Evolutionary conservation across 495 filamentous ascomycete genomes (phyloP), one percentile per base, ranked within the genome.

Genomic region (Stereocaulon alpinum): DNA sequence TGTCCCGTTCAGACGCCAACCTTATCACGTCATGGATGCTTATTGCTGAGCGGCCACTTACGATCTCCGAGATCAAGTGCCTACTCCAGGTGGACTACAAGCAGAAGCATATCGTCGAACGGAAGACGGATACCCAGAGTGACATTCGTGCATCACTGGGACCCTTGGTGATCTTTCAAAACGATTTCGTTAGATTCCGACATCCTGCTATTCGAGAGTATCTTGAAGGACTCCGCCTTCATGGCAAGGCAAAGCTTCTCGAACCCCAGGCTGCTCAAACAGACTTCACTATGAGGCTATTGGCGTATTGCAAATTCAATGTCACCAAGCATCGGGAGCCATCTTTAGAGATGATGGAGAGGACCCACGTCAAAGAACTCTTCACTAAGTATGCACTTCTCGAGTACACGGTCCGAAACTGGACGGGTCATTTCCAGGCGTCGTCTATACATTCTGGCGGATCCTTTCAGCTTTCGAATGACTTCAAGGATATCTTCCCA

Each of bases 371-470:
- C n/a, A 72, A 79, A 29, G 66, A 73, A 5, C 66, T 74, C 0
- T 81, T 84, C 47, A 67, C 73, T 27, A 71, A 73, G 12, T 74
- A 85, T 64, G 61, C 69, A 17, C 65, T 85, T 0, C 63, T 86
- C 18, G 76, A 82, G 57, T 86, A 85, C 64, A 75, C 76, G 17
- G 73, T 79, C 2, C 72, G 73, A 14, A 79, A 86, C 63, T 87
- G 84, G 84, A 69, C 78, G 2, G 66, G 69, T 4, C 83, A 87
- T 65, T 78, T 85, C 63, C 72, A 74, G 9, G 67, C 71, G 0
- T 83, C 82, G 0, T 72, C 75, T 0, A 65, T 84, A 32, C 71
- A 75, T 7, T 72, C 71, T 0, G 30, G 45, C n/a, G 76, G 74
- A 18, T 73, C 75, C 27, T 69, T 83, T 40, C 65, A 71, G 0